Conservation (phyloP, 106 monocot genomes). For the Platanthera zijinensis region DNA sequence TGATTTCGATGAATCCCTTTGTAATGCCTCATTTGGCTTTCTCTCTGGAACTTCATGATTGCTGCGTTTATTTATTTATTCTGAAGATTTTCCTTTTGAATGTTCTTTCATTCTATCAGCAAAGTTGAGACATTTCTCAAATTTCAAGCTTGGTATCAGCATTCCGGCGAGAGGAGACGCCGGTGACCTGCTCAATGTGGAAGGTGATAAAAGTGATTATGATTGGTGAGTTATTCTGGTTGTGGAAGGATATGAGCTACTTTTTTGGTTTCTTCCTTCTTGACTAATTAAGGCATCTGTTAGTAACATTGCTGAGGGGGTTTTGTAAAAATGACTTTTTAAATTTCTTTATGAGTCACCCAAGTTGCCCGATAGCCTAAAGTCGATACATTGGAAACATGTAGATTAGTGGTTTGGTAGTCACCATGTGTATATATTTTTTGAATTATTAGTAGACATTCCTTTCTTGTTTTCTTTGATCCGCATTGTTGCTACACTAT, state of each 20-base stretch:
- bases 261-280: neutral
- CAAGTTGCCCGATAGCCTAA: too few species aligned
- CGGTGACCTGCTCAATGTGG: conserved; percentile 59
- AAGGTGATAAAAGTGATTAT: conserved; percentile 84
- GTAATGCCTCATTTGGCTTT: conserved; percentile 26
- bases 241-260: neutral
- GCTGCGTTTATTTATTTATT: neutral
- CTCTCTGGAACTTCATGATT: conserved; percentile 2
- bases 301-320: neutral
- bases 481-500: neutral
- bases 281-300: neutral
- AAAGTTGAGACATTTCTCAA: conserved; percentile 51
- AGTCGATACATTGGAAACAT: too few species aligned
- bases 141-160: conserved; percentile 47
- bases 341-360: too few species aligned
- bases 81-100: neutral
- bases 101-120: conserved; percentile 25
- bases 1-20: conserved; percentile 78
- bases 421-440: neutral
- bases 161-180: conserved; percentile 50
- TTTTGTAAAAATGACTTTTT: too few species aligned
- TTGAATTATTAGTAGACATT: neutral
- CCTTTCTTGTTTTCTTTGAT: neutral
- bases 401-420: too few species aligned
- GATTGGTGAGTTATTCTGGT: conserved; percentile 62